Evolutionary conservation across 1,284 basidiomycete genomes (phyloP), one percentile per base, ranked within the genome.

Genomic region (Cystobasidiaceae sp.): DNA sequence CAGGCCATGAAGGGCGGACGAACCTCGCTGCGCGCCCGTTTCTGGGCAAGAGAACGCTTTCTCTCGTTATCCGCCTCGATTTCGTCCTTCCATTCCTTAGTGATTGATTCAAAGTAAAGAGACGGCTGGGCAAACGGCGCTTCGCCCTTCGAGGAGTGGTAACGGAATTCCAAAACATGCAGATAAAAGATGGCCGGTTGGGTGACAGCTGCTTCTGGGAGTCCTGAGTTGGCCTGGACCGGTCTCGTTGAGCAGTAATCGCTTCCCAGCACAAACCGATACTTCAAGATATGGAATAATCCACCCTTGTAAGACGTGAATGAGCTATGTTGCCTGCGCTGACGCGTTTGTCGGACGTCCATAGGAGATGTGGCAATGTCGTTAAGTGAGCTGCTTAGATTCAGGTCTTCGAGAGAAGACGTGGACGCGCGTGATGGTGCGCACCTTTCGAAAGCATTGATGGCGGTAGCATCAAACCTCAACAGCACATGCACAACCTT

Each of bases 261-360:
- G 30, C 34, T 30, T 4, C 46, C 39, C 23, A 52, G 41, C 4
- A 52, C 37, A 21, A 62, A 62, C 23, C 45, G 1, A 17, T n/a
- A 15, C 43, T 44, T 25, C 9, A 43, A 39, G 4, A 54, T 50
- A 11, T 62, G 60, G 27, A 62, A 62, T 2, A 62, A 50, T 6
- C 60, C 60, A 45, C 39, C 49, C n/a, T 49, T 49, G 37, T 62
- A 62, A n/a, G 60, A 51, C 17, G 60, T 54, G 41, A 62, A 54
- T 3, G 60, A 54, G 1, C 54, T 50, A 46, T 60, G 46, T 6
- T 33, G 37, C 28, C 58, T 60, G 43, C 19, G 43, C 19, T 11
- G 11, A 39, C 37, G 11, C 11, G 11, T 11, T n/a, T 11, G 37
- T 11, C 11, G 28, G 15, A 49, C 19, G 19, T 1, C 3, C 7